phyloP scores from a whole-genome alignment of 2,329 filamentous ascomycete species.

The Magnaporthiopsis incrustans region DNA sequence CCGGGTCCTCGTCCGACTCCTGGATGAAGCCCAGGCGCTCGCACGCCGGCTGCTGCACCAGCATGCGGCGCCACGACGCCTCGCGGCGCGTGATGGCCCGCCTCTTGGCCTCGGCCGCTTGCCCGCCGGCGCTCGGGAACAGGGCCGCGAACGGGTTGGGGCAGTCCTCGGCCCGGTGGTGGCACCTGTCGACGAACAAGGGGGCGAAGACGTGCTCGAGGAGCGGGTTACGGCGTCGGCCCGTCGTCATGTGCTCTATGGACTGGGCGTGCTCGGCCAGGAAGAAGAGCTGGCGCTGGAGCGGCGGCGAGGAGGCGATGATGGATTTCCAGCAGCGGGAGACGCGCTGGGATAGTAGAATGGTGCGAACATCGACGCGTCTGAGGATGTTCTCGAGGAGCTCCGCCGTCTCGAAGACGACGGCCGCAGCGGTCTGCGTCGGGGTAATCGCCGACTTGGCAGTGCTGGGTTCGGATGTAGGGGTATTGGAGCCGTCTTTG shows the following conservation, averaged over 20 bases:
- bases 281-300: not conserved
- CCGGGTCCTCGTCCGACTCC: not conserved
- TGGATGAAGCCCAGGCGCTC: not conserved
- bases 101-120: not conserved
- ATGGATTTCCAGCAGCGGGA: not conserved
- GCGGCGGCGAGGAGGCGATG: not conserved
- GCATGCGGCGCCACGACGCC: constrained; percentile 1
- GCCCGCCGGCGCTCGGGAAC: not conserved
- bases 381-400: not conserved
- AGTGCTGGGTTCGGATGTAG: no score
- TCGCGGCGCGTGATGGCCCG: not conserved
- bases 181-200: not conserved
- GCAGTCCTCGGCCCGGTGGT: not conserved
- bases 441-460: no score
- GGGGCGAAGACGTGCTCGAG: not conserved
- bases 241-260: not conserved
- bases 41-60: constrained; percentile 1
- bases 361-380: not conserved
- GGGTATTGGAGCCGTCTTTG: no score
- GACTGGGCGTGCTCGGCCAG: not conserved
- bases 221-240: not conserved
- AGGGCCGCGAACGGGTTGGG: not conserved
- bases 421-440: not conserved
- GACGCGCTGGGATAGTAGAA: not conserved
- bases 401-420: not conserved